Percentiles rank a stretch among this genome's conserved stretches.
These are phyloP conservation scores for Dovyalis caffra DNA, from an alignment of 345 rosid genomes.

Conservation along the genomic window DNA sequence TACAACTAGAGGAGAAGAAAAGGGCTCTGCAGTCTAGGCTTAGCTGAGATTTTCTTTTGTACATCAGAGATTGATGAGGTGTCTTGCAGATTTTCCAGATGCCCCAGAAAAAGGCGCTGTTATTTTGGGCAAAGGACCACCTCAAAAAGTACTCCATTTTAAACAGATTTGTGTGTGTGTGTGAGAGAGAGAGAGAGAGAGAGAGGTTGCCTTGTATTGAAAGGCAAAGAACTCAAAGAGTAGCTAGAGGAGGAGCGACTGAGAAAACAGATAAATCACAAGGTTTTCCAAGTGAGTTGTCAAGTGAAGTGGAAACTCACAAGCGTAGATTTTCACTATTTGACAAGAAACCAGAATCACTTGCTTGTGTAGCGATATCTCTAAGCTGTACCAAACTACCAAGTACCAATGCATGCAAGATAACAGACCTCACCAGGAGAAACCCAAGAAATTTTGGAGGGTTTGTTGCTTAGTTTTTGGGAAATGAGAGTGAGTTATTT, in stretches of 20 bases:
- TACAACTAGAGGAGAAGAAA: conserved; percentile 11
- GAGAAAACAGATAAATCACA: conserved; percentile 6
- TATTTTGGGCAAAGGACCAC: conserved; percentile 10
- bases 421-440: conserved; percentile 10
- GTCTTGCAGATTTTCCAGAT: conserved; percentile 12
- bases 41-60: conserved; percentile 19
- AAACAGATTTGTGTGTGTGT: too few species aligned
- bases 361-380: conserved; percentile 37
- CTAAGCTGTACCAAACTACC: neutral
- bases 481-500: conserved; percentile 24
- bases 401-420: conserved; percentile 13
- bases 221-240: conserved; percentile 22
- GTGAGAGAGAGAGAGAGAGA: too few species aligned
- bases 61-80: conserved; percentile 10
- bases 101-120: conserved; percentile 21
- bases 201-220: too few species aligned
- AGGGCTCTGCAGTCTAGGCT: conserved; percentile 35
- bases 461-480: conserved; percentile 21
- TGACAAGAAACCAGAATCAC: conserved; percentile 26
- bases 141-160: conserved; percentile 8
- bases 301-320: conserved; percentile 13
- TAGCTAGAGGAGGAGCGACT: neutral
- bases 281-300: conserved; percentile 27
- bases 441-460: conserved; percentile 25
- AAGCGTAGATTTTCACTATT: conserved; percentile 2